Evolutionary conservation across 2,329 filamentous ascomycete species (phyloP).

Genomic region (Paecilomyces sp.): DNA sequence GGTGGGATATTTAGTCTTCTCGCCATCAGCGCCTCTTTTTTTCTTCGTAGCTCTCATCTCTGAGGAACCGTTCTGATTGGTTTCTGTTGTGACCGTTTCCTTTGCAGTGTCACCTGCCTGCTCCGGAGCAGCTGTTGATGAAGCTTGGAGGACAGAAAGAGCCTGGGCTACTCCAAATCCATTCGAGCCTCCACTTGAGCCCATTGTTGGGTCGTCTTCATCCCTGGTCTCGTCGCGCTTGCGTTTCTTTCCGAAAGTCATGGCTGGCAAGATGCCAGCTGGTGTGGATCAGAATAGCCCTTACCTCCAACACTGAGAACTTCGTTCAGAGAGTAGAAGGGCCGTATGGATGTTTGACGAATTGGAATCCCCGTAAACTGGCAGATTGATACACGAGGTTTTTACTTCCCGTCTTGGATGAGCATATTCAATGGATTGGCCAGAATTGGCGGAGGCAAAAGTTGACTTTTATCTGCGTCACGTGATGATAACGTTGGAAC

Average conservation of each 20-base stretch:
- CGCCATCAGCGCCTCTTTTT: constrained; percentile 29
- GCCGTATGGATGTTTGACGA: not conserved
- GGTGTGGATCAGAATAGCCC: not conserved
- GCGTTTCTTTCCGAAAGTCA: constrained; percentile 23
- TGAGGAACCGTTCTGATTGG: not conserved
- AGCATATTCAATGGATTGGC: not conserved
- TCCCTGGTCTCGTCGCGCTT: constrained; percentile 19
- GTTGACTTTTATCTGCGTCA: not conserved
- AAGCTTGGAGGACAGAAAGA: constrained; percentile 20
- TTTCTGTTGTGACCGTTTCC: not conserved
- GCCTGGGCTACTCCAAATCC: constrained; percentile 25
- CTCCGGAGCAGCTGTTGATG: constrained; percentile 7
- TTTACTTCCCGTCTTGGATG: not conserved
- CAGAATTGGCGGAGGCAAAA: not conserved
- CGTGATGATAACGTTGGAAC: not conserved
- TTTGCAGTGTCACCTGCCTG: constrained; percentile 3
- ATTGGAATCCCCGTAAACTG: not conserved
- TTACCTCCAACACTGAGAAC: not conserved
- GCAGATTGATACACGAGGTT: not conserved
- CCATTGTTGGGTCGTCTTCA: constrained; percentile 15
- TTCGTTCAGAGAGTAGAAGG: not conserved
- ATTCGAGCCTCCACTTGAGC: constrained; percentile 6
- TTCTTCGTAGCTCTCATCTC: constrained; percentile 13
- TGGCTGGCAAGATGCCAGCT: constrained; percentile 5
- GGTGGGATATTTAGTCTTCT: constrained; percentile 45